Percentiles rank a stretch among this genome's conserved stretches.
phyloP scores from a whole-genome alignment of 2,329 filamentous ascomycete species.

The Plenodomus lindquistii region DNA sequence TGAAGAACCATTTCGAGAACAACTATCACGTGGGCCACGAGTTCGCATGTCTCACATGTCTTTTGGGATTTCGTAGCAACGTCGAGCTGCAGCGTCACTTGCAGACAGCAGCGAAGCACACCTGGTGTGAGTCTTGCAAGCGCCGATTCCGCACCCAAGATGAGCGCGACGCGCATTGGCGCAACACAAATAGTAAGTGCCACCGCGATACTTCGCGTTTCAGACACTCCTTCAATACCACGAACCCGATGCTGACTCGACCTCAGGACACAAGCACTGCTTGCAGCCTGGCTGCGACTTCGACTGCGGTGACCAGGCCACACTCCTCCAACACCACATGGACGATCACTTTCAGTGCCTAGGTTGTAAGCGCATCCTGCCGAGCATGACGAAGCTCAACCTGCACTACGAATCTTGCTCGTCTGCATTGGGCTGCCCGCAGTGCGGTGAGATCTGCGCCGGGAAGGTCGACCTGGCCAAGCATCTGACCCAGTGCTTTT shows the following conservation, averaged over 20 bases:
- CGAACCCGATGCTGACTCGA: background rate
- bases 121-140: constrained; percentile 33
- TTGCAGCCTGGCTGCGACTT: constrained; percentile 38
- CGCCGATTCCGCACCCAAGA: constrained; percentile 33
- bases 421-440: constrained; percentile 19
- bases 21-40: constrained; percentile 33
- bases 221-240: background rate
- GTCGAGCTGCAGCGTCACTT: constrained; percentile 29
- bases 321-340: constrained; percentile 29
- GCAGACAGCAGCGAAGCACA: constrained; percentile 30
- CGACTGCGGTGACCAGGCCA: constrained; percentile 21
- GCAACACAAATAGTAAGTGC: constrained; percentile 27
- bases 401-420: constrained; percentile 27
- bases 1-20: constrained; percentile 42
- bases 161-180: constrained; percentile 40
- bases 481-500: constrained; percentile 28
- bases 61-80: constrained; percentile 28
- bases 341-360: constrained; percentile 38
- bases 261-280: constrained; percentile 36
- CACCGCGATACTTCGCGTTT: background rate
- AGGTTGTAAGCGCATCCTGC: constrained; percentile 33
- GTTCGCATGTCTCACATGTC: constrained; percentile 33
- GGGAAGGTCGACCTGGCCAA: constrained; percentile 21
- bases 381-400: constrained; percentile 32
- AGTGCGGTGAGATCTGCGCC: constrained; percentile 22